Evolutionary conservation across 768 basidiomycete genomes (phyloP), one percentile per base, ranked within the genome.

Genomic region (Serpula lacrymans): DNA sequence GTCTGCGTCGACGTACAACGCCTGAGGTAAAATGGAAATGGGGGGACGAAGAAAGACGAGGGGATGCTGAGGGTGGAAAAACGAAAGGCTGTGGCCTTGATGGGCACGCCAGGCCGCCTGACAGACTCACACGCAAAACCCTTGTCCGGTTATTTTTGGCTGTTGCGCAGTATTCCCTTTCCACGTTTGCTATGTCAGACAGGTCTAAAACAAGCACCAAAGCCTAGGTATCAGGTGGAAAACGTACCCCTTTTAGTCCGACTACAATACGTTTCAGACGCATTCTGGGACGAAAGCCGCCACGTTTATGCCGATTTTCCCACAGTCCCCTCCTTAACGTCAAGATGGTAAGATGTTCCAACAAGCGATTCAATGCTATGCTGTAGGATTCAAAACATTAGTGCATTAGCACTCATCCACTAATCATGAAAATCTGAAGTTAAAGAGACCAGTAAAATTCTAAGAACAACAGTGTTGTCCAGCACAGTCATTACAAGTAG

Each of bases 91-190:
- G 13, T 24, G 18, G 37, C 14, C 41, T 42, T 41, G 41, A 13
- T 6, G n/a, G 31, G 41, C 37, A 36, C 27, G 38, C 38, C 24
- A 39, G 10, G 22, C 40, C 12, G n/a, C n/a, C n/a, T n/a, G 34
- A 16, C 17, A 26, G 21, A 36, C 31, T 42, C 41, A 42, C 41
- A 42, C 41, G 34, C 34, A n/a, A 39, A 26, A 34, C 20, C 47
- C 25, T 43, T 34, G 38, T 44, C 30, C 48, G 5, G 42, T 29
- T 50, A 50, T 59, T 57, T 51, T 38, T 26, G 42, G 17, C 17
- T 24, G 20, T 23, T 27, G 30, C 28, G 42, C 41, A 39, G 34
- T 20, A n/a, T n/a, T 13, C 22, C 24, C 18, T 38, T 47, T 47
- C 43, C 37, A 45, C 42, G 35, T 28, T 11, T 35, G 17, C 21